A percentile compares a stretch with the other conserved stretches of the same genome.
Evolutionary conservation across 2,329 filamentous ascomycete genomes (phyloP).

Genomic region (Exophiala lecanii-corni): DNA sequence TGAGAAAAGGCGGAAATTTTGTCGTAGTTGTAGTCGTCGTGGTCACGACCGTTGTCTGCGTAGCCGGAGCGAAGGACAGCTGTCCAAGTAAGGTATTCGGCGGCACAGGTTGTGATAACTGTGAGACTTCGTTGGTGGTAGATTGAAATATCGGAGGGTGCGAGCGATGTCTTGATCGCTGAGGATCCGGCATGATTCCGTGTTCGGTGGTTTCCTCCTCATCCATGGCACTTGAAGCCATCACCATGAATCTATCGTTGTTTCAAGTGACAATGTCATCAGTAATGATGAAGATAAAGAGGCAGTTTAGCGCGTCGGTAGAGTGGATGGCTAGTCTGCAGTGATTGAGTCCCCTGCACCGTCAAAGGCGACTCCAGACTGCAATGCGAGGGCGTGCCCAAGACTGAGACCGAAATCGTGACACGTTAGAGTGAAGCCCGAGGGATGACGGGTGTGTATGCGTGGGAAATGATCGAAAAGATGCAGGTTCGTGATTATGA

Average conservation of each 20-base stretch:
- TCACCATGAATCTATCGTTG: conserved; percentile 1
- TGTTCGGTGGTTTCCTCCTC: conserved; percentile 13
- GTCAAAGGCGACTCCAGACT: too few species aligned
- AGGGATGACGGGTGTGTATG: too few species aligned
- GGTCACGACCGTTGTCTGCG: conserved; percentile 67
- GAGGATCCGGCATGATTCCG: conserved; percentile 13
- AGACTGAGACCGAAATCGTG: too few species aligned
- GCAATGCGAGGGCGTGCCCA: too few species aligned
- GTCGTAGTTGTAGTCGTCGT: conserved; percentile 87
- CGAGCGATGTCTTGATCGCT: conserved; percentile 25
- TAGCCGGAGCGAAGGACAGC: conserved; percentile 59
- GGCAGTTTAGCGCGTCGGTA: too few species aligned
- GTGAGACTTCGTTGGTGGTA: neutral
- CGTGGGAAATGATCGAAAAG: too few species aligned
- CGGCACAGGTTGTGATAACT: conserved; percentile 4
- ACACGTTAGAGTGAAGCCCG: too few species aligned
- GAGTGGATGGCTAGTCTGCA: too few species aligned
- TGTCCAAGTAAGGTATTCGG: conserved; percentile 48
- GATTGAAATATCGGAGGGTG: conserved; percentile 6
- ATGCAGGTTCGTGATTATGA: too few species aligned
- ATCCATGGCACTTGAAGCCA: conserved; percentile 9
- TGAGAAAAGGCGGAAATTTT: conserved; percentile 74
- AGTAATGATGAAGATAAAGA: neutral
- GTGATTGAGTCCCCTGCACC: too few species aligned
- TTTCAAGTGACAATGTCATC: neutral